Evolutionary conservation across 164 flowering plant genomes (phyloP), one percentile per base, ranked within the genome.

Genomic region (Berberis vulgaris): DNA sequence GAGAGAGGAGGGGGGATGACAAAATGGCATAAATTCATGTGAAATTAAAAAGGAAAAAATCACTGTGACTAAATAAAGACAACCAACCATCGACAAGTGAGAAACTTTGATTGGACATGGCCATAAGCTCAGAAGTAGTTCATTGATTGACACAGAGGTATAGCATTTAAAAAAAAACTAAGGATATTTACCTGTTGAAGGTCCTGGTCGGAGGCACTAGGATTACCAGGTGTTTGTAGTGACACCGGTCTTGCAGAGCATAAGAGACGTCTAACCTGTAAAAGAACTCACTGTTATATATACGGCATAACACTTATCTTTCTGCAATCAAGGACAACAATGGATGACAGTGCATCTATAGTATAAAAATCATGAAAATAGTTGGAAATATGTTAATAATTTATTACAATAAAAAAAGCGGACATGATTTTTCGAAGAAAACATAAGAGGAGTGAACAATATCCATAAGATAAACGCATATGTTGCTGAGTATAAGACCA

Each of bases 181-280:
- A 43, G 61, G 10, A 43, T 39, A 46, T 26, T 54, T 71, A 94
- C 99, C 96, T 94, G 99, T 73, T 94, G 99, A 41, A 83, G 76
- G 61, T 94, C 99, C 76, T 94, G 99, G 72, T 94, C 99, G 65
- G 93, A 85, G 49, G 96, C 84, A 71, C 81, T 84, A 52, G 95
- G 89, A 69, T 80, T 87, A 41, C 70, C 83, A 67, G 96, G 75
- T 49, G 91, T 86, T 72, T 89, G 97, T 69, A 94, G 75, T 56
- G 83, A 83, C 69, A 89, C 94, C 55, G 96, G 87, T 68, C 83
- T 86, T 63, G 97, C 84, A 57, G 96, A 91, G 80, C 90, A 87
- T 60, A 94, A 52, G 72, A 94, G 91, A 41, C 93, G 91, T 72
- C 97, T 78, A 69, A 88, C 97, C 98, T 93, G 66, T 2, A 5